Evolutionary conservation across 805 yeast genomes (phyloP).

Genomic region (Myxozyma nipponensis): DNA sequence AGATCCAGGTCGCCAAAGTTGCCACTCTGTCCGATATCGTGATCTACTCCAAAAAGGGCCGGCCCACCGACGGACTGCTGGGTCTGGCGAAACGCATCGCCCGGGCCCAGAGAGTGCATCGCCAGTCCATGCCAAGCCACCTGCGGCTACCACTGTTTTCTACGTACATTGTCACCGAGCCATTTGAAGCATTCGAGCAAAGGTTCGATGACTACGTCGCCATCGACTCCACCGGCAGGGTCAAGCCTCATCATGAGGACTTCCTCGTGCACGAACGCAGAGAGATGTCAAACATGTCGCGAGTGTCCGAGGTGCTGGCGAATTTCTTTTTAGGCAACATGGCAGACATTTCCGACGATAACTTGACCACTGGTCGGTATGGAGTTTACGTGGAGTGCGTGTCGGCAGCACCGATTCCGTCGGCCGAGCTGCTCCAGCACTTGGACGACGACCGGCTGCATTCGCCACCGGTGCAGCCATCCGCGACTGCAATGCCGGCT

Average conservation of each 20-base stretch:
- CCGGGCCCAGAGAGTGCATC: conserved; percentile 25
- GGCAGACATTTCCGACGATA: conserved; percentile 48
- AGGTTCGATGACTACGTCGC: conserved; percentile 26
- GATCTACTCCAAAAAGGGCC: conserved; percentile 52
- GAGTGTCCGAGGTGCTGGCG: conserved; percentile 57
- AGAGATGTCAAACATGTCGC: conserved; percentile 80
- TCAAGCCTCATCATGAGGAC: conserved; percentile 41
- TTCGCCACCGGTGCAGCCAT: background rate
- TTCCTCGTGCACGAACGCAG: conserved; percentile 67
- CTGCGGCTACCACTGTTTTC: conserved; percentile 13
- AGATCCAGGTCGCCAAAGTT: conserved; percentile 77
- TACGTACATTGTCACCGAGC: conserved; percentile 28
- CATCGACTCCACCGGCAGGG: conserved; percentile 19
- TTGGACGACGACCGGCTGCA: conserved; percentile 18
- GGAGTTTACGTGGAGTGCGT: conserved; percentile 38
- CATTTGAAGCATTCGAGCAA: conserved; percentile 28
- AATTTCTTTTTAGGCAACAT: conserved; percentile 81
- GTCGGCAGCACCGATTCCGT: conserved; percentile 30
- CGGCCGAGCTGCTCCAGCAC: conserved; percentile 6
- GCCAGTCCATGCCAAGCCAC: conserved; percentile 9
- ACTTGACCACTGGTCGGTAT: conserved; percentile 8
- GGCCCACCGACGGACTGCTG: conserved; percentile 24
- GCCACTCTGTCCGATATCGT: conserved; percentile 71
- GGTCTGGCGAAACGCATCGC: conserved; percentile 20
- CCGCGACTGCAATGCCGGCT: conserved; percentile 2